phyloP scores from a whole-genome alignment of 805 yeast genomes.

The Saccharomycopsis babjevae region DNA sequence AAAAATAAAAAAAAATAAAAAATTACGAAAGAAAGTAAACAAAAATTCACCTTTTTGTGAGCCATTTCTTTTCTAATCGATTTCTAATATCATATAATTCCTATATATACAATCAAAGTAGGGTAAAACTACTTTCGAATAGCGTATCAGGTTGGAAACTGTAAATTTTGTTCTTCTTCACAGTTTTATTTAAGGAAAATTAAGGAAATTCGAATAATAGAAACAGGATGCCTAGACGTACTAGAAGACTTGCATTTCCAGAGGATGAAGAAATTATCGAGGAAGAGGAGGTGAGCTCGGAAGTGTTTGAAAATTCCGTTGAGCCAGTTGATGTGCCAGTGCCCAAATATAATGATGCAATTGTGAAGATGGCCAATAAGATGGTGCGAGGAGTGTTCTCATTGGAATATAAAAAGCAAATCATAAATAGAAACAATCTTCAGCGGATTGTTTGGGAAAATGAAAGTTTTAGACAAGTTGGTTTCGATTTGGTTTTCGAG shows the following conservation, averaged over 20 bases:
- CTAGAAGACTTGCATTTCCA: background rate
- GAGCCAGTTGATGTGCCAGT: background rate
- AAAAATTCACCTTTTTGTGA: too few species aligned
- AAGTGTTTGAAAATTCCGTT: background rate
- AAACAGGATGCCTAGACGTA: background rate
- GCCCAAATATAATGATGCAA: background rate
- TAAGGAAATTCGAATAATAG: too few species aligned
- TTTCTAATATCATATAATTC: too few species aligned
- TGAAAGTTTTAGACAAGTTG: constrained; percentile 9
- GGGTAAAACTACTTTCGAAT: too few species aligned
- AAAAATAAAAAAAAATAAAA: too few species aligned
- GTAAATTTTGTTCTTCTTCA: too few species aligned
- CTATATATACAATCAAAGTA: too few species aligned
- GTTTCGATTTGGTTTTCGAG: constrained; percentile 14
- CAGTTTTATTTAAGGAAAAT: background rate
- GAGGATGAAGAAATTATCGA: background rate
- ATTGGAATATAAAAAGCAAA: constrained; percentile 9
- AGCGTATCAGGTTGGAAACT: too few species aligned
- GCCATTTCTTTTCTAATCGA: too few species aligned
- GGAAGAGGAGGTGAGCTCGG: background rate
- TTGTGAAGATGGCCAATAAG: constrained; percentile 13
- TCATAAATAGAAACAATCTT: constrained; percentile 11
- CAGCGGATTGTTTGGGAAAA: constrained; percentile 15
- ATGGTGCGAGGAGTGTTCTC: constrained; percentile 17
- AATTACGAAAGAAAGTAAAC: too few species aligned